Evolutionary conservation across 805 yeast species (phyloP), one percentile per base, ranked within the genome.

Genomic region (Candida alai): DNA sequence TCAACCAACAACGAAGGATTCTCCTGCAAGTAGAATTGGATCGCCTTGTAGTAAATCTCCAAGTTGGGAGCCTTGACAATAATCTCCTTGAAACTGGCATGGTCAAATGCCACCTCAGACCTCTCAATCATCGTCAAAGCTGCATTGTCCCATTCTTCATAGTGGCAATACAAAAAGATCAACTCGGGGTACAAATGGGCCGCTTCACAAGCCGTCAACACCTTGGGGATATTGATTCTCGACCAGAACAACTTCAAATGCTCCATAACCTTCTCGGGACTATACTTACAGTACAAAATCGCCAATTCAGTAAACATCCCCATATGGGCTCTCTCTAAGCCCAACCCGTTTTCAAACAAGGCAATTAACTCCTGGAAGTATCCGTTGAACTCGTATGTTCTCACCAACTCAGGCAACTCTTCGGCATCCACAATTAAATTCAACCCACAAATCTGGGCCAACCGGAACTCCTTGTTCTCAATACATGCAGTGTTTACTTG

Each of bases 61-160:
- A 93, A 71, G 66, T 93, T 93, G 22, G 96, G 83, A 42, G 89
- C 97, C 70, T 93, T 93, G 42, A 86, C 95, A 42, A 93, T 71
- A 30, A 93, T 81, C 55, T 93, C 97, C 70, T 93, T 93, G 74
- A 93, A 93, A 27, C 95, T 84, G 19, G 79, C 66, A 58, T 93
- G 98, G 49, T 93, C 97, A 53, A 90, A 89, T 12, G 96, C 88
- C 48, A 83, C 83, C 41, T 94, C 86, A 3, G 95, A 82, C 56
- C 80, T 87, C 60, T 93, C 97, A 71, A 93, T 93, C 89, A 93
- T 86, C 11, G 96, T 80, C 56, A 93, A 73, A 22, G 96, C 88
- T 41, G 98, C 98, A 61, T 93, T 93, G 61, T 93, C 98, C 95
- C 96, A 93, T 68, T 93, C 98, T 58, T 93, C 98, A 60, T 93